Evolutionary conservation across 495 filamentous ascomycete species (phyloP).

Genomic region (Cryomyces antarcticus): DNA sequence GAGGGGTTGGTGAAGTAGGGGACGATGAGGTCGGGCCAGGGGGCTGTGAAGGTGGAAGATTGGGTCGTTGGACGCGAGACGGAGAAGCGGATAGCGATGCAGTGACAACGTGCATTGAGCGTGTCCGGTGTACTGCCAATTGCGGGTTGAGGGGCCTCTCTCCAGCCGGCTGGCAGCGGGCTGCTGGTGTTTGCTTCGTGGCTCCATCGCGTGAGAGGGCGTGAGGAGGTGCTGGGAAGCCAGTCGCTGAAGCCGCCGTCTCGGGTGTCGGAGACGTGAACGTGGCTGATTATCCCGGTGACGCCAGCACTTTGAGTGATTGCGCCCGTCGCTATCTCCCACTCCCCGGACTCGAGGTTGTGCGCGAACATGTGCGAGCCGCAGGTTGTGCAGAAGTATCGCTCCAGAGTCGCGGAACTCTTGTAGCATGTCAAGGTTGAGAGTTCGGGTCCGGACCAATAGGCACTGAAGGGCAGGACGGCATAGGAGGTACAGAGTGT

Average conservation of each 20-base stretch:
- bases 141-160: background rate
- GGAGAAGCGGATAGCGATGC: conserved; percentile 25
- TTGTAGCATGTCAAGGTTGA: conserved; percentile 27
- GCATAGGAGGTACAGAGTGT: conserved; percentile 35
- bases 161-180: conserved; percentile 11
- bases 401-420: conserved; percentile 25
- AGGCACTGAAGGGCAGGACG: conserved; percentile 13
- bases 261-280: conserved; percentile 25
- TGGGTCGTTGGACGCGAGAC: conserved; percentile 22
- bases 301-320: conserved; percentile 18
- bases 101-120: conserved; percentile 23
- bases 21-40: conserved; percentile 32
- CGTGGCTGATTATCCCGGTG: conserved; percentile 26
- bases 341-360: conserved; percentile 5
- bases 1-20: conserved; percentile 27
- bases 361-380: conserved; percentile 38
- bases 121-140: background rate
- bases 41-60: conserved; percentile 23
- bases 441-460: conserved; percentile 13
- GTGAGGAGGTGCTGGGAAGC: conserved; percentile 16
- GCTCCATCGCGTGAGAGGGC: conserved; percentile 7
- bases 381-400: conserved; percentile 51
- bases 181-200: conserved; percentile 3
- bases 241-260: conserved; percentile 40
- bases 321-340: conserved; percentile 25